Base-by-base conservation (phyloP, 169 alveolate genomes). In the Pseudocohnilembus persalinus region DNA sequence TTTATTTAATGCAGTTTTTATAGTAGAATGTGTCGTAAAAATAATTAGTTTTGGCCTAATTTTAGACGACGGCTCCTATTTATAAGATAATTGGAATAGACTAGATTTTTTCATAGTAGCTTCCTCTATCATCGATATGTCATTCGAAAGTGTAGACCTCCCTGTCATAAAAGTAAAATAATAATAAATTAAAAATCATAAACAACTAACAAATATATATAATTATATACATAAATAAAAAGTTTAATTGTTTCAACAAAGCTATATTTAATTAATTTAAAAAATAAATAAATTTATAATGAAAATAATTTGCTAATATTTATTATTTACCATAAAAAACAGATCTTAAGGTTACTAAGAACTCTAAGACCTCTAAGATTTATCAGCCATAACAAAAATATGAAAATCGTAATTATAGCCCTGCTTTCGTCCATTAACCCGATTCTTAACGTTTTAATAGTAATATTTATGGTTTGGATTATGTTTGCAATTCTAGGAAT, bases 291-390 rank as follows among this genome's bases (percentile, higher is more conserved):
- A n/a, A n/a, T n/a, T n/a, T n/a, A n/a, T n/a, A n/a, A n/a, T n/a
- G n/a, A n/a, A n/a, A n/a, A n/a, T n/a, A n/a, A n/a, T n/a, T n/a
- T n/a, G n/a, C n/a, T n/a, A n/a, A n/a, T n/a, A n/a, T n/a, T n/a
- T n/a, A n/a, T n/a, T n/a, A n/a, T n/a, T n/a, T n/a, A n/a, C n/a
- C n/a, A 49, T 49, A 33, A n/a, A 68, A 31, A 30, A 76, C 63
- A 84, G 88, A 93, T 95, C 49, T 90, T 93, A n/a, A 88, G 98
- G 87, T 83, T 94, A 31, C 83, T 96, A 29, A 88, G 98, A 80
- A 95, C 96, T 29, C 82, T 96, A 63, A 88, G 97, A 73, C 98
- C 98, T 16, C 83, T 95, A 30, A 90, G 98, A 88, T 92, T 95
- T 76, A 91, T 95, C 0, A 89, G 96, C 28, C 97, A 93, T 81